Percentiles rank a stretch among this genome's conserved stretches.
Evolutionary conservation across 179 eudicot species (phyloP).

Genomic region (Amaranthus tricolor): DNA sequence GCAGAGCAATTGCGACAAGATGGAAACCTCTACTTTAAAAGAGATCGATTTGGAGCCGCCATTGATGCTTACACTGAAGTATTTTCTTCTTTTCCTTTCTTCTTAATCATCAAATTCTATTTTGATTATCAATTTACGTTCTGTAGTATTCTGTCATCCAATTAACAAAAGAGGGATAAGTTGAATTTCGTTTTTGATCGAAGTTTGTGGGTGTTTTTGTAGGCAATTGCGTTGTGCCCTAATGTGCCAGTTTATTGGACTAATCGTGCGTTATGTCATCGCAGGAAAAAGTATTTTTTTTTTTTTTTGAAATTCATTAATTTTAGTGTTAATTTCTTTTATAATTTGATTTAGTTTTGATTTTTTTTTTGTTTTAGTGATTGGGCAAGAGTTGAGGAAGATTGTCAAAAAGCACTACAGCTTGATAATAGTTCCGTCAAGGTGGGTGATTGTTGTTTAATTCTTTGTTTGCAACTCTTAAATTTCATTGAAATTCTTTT

Average conservation of each 20-base stretch:
- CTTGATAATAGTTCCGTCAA: slow-evolving; percentile 77
- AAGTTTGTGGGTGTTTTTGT: slow-evolving; percentile 12
- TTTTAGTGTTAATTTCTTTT: not conserved
- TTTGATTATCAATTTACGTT: not conserved
- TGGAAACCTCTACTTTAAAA: slow-evolving; percentile 69
- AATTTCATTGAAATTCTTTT: not conserved
- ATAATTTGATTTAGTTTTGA: not conserved
- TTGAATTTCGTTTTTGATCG: not conserved
- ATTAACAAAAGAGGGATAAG: not conserved
- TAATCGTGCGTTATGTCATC: slow-evolving; percentile 84
- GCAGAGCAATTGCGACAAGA: slow-evolving; percentile 71
- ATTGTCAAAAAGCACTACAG: slow-evolving; percentile 73
- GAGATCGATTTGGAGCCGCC: slow-evolving; percentile 68
- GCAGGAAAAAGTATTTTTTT: slow-evolving; percentile 57
- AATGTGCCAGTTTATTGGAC: slow-evolving; percentile 76
- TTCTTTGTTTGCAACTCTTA: not conserved
- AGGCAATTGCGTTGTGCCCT: slow-evolving; percentile 89
- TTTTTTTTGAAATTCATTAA: not conserved
- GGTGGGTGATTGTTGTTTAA: slow-evolving; percentile 34
- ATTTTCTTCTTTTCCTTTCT: not conserved
- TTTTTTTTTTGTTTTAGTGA: slow-evolving; percentile 39
- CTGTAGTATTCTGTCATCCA: not conserved
- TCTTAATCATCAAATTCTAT: not conserved
- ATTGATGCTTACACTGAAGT: slow-evolving; percentile 97
- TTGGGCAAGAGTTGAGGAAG: slow-evolving; percentile 86